These are phyloP conservation scores for Hymenoscyphus scutula DNA, from an alignment of 2,329 filamentous ascomycete genomes.

Conservation along the genomic window DNA sequence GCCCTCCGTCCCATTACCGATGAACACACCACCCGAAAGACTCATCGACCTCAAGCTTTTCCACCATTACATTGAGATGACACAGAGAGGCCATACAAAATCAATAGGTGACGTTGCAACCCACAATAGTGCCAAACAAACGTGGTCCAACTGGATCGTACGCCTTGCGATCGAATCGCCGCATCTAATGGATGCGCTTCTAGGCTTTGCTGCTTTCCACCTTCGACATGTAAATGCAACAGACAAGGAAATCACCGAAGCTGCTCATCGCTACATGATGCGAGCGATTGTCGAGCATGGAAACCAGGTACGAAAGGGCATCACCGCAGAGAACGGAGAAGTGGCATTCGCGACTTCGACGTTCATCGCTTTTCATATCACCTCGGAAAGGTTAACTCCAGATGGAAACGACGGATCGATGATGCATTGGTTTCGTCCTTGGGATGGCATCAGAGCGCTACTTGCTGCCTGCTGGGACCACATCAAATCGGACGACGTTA, in stretches of 20 bases:
- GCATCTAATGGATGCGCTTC: conserved; percentile 58
- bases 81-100: conserved; percentile 24
- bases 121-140: conserved; percentile 50
- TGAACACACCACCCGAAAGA: conserved; percentile 21
- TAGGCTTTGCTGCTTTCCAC: conserved; percentile 61
- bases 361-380: conserved; percentile 58
- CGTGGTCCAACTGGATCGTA: conserved; percentile 56
- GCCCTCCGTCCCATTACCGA: conserved; percentile 8
- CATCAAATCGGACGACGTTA: conserved; percentile 50
- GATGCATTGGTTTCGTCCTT: conserved; percentile 61
- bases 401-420: conserved; percentile 40
- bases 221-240: conserved; percentile 52
- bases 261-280: conserved; percentile 61
- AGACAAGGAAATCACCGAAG: conserved; percentile 54
- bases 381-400: conserved; percentile 37
- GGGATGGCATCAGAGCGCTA: conserved; percentile 61
- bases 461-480: conserved; percentile 60
- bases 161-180: conserved; percentile 56
- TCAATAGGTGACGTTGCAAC: not conserved
- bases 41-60: conserved; percentile 57
- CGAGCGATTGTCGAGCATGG: conserved; percentile 58
- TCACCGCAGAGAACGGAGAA: conserved; percentile 57
- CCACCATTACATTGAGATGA: conserved; percentile 60
- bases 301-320: conserved; percentile 52
- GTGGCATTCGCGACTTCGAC: conserved; percentile 58